Evolutionary conservation across 1,284 basidiomycete species (phyloP), one percentile per base, ranked within the genome.

Genomic region (Malassezia obtusa): DNA sequence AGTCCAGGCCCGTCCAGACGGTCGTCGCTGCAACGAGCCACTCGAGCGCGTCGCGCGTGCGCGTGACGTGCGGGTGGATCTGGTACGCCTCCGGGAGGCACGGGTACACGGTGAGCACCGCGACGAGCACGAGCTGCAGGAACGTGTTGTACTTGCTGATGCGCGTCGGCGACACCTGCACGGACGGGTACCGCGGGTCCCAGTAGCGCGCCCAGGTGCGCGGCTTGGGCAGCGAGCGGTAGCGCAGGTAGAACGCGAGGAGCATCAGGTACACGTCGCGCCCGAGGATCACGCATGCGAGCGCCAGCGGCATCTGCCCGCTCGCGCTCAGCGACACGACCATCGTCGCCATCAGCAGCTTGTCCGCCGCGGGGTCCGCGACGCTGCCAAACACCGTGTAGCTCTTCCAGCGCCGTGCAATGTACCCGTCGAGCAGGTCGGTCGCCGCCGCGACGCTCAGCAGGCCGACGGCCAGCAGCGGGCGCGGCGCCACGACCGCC

Each of bases 281-380:
- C 3, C 89, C 90, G 33, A 98, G 79, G 62, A 99, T 89, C 50
- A 96, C 79, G 0, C 81, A 78, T 1, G 89, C 87, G 1, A 98
- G 77, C 8, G 87, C 85, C 19, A 87, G 64, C n/a, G 92, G 90
- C 26, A 98, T 77, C 60, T 92, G 78, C 9, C 83, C 84, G 62
- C 86, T 84, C 78, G 86, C 81, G 0, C 87, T 83, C 51, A 98
- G 77, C 1, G 89, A 86, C 43, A 92, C 78, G 1, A 89, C 89
- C 71, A 98, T 79, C 0, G 91, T 95, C 1, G 92, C 94, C 84
- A 98, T 87, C 40, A 99, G 78, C 22, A 83, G 80, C 77, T 99
- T 99, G 80, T 99, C 92, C 2, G 94, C 92, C 0, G 91, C 89
- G 8, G 92, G 92, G 74, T 99, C 94, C 7, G 96, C 80, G 54